These are phyloP conservation scores for Lipomyces starkeyi DNA, from an alignment of 805 yeast genomes.

Conservation along the genomic window DNA sequence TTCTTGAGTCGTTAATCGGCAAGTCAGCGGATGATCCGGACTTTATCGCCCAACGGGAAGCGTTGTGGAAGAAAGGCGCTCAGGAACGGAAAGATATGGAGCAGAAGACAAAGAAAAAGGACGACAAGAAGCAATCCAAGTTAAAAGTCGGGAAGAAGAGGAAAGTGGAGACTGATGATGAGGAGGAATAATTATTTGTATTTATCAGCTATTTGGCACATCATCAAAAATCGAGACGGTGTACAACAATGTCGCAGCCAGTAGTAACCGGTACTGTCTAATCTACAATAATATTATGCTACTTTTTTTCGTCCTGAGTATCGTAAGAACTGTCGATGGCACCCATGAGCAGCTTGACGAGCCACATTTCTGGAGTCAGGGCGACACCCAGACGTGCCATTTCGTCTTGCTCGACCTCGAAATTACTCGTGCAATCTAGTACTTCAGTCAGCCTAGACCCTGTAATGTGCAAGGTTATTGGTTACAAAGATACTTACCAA, in stretches of 20 bases:
- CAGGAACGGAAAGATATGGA: conserved; percentile 56
- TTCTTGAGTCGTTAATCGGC: conserved; percentile 81
- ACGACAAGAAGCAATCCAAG: conserved; percentile 15
- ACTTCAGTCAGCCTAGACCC: too few species aligned
- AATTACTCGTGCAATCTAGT: conserved; percentile 43
- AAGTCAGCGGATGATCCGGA: conserved; percentile 60
- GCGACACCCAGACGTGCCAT: conserved; percentile 43
- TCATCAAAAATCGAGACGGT: too few species aligned
- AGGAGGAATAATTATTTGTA: background rate
- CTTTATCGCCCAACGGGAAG: conserved; percentile 54
- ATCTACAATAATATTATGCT: too few species aligned
- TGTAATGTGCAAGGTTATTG: too few species aligned
- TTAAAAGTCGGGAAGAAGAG: conserved; percentile 19
- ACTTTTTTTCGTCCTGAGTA: conserved; percentile 41
- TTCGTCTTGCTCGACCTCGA: conserved; percentile 45
- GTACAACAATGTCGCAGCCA: background rate
- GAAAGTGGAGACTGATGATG: conserved; percentile 14
- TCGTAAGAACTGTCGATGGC: conserved; percentile 43
- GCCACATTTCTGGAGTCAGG: conserved; percentile 43
- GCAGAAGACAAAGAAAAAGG: conserved; percentile 14
- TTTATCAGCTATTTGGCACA: background rate
- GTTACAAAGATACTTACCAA: too few species aligned
- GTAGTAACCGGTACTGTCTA: background rate
- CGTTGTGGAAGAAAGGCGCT: conserved; percentile 64
- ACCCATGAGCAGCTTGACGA: conserved; percentile 43